phyloP scores from a whole-genome alignment of 129 eudicot genomes.

The sunflower (Helianthus annuus) region DNA sequence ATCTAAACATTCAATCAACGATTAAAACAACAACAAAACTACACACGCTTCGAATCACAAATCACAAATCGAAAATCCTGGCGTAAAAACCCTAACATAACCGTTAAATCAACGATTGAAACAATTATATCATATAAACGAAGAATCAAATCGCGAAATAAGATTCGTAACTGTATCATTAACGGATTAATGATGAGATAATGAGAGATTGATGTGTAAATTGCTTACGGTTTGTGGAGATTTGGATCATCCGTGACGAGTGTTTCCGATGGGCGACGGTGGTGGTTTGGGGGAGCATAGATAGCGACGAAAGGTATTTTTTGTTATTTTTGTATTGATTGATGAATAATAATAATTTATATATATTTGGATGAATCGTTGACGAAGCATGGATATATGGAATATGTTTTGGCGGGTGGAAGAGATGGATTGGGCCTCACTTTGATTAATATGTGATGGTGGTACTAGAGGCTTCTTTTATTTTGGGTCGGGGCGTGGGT shows the following conservation, averaged over 20 bases:
- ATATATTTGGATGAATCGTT: background rate
- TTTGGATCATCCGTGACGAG: constrained; percentile 30
- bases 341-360: background rate
- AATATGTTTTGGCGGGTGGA: constrained; percentile 7
- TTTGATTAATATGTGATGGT: too few relatives aligned
- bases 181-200: constrained; percentile 7
- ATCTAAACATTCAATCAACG: background rate
- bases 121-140: background rate
- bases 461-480: too few relatives aligned
- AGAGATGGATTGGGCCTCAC: background rate
- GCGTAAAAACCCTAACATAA: too few relatives aligned
- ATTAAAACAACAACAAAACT: background rate
- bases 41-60: too few relatives aligned
- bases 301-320: constrained; percentile 10
- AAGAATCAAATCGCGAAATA: background rate
- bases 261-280: constrained; percentile 35
- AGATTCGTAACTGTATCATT: constrained; percentile 8
- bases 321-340: background rate
- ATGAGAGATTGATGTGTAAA: too few relatives aligned
- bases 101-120: background rate
- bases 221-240: constrained; percentile 18
- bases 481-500: too few relatives aligned
- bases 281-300: constrained; percentile 29
- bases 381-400: constrained; percentile 5
- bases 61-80: too few relatives aligned